Conservation (phyloP, 805 yeast species). For the Candida broadrunensis region DNA sequence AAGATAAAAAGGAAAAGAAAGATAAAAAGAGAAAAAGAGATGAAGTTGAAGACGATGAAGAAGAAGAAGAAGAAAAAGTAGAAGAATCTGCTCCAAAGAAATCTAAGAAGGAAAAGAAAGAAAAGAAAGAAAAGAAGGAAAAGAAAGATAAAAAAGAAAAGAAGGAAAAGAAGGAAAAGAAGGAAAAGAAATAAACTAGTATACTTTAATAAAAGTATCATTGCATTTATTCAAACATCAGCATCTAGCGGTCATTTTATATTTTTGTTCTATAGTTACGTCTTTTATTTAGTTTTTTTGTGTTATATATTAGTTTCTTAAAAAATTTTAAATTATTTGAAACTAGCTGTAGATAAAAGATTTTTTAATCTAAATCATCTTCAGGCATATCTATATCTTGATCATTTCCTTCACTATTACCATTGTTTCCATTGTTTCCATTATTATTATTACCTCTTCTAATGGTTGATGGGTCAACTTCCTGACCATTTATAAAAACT, state of each 20-base stretch:
- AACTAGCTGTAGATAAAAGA: no score
- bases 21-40: conserved; percentile 20
- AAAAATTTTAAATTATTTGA: no score
- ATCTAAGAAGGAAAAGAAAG: conserved; percentile 28
- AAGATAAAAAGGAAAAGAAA: conserved; percentile 22
- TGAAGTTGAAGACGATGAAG: conserved; percentile 22
- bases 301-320: background rate
- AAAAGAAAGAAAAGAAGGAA: conserved; percentile 27
- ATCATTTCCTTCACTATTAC: conserved; percentile 1
- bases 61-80: conserved; percentile 24
- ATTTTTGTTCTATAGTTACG: background rate
- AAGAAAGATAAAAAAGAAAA: conserved; percentile 27
- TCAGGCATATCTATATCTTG: conserved; percentile 6
- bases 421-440: background rate
- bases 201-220: background rate
- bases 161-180: conserved; percentile 29
- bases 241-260: background rate
- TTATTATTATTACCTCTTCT: background rate
- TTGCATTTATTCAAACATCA: background rate
- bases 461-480: background rate
- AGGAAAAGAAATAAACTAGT: conserved; percentile 20
- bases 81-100: conserved; percentile 19
- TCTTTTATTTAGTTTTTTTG: background rate
- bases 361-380: conserved; percentile 7
- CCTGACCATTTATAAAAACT: conserved; percentile 5